Conservation (phyloP, 257 asterid genomes). For the Forsythia suspensa region DNA sequence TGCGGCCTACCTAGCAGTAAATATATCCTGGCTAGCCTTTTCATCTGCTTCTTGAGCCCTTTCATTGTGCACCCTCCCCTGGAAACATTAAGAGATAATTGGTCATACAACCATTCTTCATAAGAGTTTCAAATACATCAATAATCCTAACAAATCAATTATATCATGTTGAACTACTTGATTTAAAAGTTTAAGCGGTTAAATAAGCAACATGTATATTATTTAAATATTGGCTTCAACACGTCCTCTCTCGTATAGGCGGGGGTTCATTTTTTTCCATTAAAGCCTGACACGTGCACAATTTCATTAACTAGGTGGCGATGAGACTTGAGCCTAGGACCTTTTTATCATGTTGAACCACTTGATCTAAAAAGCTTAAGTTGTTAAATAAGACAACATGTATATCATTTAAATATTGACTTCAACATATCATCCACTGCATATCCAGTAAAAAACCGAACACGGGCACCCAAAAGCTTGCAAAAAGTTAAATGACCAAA, state of each 20-base stretch:
- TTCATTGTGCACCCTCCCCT: constrained; percentile 76
- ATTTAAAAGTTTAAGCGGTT: neutral
- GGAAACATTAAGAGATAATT: constrained; percentile 25
- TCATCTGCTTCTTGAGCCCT: constrained; percentile 87
- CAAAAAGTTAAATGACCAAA: neutral
- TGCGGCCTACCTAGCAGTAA: constrained; percentile 60
- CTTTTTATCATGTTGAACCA: neutral
- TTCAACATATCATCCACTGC: neutral
- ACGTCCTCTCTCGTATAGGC: neutral
- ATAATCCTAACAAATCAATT: neutral
- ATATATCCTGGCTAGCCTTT: constrained; percentile 86
- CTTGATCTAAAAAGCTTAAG: neutral
- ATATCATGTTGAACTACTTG: neutral
- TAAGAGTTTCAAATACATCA: constrained; percentile 1
- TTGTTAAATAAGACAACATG: neutral
- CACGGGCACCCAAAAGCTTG: neutral
- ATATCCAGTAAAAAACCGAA: neutral
- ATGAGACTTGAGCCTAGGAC: neutral
- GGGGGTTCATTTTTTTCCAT: neutral
- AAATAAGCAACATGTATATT: neutral
- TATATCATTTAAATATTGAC: neutral
- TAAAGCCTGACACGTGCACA: neutral
- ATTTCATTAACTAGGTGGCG: neutral
- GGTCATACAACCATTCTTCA: neutral
- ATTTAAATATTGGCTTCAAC: neutral